phyloP scores from a whole-genome alignment of 78 protist genomes.

The Cavenderia fasciculata region DNA sequence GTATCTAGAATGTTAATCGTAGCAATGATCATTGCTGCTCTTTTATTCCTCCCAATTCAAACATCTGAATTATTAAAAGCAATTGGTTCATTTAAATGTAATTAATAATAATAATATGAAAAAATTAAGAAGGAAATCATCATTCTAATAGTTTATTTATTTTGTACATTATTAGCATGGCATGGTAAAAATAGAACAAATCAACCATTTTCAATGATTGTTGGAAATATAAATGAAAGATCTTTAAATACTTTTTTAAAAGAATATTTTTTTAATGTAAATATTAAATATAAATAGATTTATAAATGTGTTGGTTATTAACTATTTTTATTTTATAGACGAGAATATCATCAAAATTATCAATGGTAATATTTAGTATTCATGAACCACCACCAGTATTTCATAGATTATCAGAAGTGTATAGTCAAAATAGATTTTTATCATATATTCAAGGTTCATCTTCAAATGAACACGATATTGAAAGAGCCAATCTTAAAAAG shows the following conservation, averaged over 20 bases:
- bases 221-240: constrained; percentile 54
- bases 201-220: constrained; percentile 4
- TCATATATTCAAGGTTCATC: constrained; percentile 39
- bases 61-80: neutral
- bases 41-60: neutral
- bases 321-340: neutral
- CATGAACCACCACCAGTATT: constrained; percentile 62
- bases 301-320: no score
- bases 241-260: constrained; percentile 14
- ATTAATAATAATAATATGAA: no score
- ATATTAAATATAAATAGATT: neutral
- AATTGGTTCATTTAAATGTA: neutral
- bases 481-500: constrained; percentile 19
- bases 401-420: no score
- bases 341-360: constrained; percentile 47
- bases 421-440: no score
- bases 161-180: no score
- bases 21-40: neutral
- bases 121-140: no score
- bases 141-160: no score
- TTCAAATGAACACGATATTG: constrained; percentile 14
- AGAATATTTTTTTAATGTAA: constrained; percentile 34
- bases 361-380: constrained; percentile 1
- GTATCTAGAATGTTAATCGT: neutral
- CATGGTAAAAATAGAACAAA: constrained; percentile 28